These are phyloP conservation scores for Blastomyces parvus DNA, from an alignment of 2,329 filamentous ascomycete species.

Conservation along the genomic window DNA sequence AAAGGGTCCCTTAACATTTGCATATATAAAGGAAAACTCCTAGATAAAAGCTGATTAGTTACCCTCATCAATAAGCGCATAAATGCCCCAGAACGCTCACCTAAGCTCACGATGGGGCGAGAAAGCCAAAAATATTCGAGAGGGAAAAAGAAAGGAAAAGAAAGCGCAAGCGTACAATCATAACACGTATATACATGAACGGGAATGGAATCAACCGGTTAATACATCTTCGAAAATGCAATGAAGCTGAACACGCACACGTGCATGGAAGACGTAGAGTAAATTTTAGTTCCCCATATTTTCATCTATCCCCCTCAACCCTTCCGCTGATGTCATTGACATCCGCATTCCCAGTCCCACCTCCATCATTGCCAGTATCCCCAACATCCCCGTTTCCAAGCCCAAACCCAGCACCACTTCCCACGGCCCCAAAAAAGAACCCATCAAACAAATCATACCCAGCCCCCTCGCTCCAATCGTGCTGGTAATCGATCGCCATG, in stretches of 20 bases:
- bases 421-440: constrained; percentile 44
- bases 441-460: constrained; percentile 46
- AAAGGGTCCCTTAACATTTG: neutral
- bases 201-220: neutral
- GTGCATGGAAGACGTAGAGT: neutral
- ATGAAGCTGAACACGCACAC: neutral
- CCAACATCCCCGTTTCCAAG: neutral
- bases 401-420: neutral
- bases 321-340: neutral
- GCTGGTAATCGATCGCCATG: constrained; percentile 38
- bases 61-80: no score
- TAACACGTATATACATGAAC: neutral
- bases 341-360: neutral
- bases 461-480: constrained; percentile 41
- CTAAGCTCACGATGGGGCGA: neutral
- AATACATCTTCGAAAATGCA: neutral
- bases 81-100: neutral
- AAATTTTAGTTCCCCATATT: neutral
- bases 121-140: neutral
- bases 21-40: neutral
- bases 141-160: neutral
- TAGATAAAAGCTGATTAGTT: no score
- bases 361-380: neutral
- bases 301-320: neutral
- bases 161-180: neutral